Evolutionary conservation across 495 filamentous ascomycete species (phyloP).

Genomic region (Aspergillus leporis): DNA sequence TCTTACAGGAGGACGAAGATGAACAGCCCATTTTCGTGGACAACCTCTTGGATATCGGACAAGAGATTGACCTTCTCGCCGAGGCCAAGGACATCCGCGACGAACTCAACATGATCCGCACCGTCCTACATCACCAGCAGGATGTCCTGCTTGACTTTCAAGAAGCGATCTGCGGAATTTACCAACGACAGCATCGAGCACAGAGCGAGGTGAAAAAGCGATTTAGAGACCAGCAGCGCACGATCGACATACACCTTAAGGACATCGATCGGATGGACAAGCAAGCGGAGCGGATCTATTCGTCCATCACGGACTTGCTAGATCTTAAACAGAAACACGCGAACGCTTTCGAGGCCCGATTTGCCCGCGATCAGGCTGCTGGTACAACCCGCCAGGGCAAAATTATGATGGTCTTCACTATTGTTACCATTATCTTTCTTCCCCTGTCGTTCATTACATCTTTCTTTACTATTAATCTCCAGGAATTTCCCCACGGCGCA

Average conservation of each 20-base stretch:
- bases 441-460: constrained; percentile 67
- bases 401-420: constrained; percentile 74
- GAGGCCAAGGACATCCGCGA: constrained; percentile 74
- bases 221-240: constrained; percentile 59
- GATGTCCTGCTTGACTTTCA: constrained; percentile 56
- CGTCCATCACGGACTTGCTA: constrained; percentile 61
- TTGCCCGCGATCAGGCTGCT: constrained; percentile 65
- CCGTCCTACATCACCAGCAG: constrained; percentile 60
- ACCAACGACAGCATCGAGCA: constrained; percentile 41
- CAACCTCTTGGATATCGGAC: constrained; percentile 65
- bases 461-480: constrained; percentile 66
- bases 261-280: constrained; percentile 70
- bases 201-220: constrained; percentile 58
- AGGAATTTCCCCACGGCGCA: constrained; percentile 46
- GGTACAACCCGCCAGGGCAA: constrained; percentile 67
- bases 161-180: constrained; percentile 53
- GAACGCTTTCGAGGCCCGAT: constrained; percentile 69
- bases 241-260: constrained; percentile 61
- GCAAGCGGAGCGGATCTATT: constrained; percentile 65
- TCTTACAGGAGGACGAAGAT: constrained; percentile 24
- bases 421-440: constrained; percentile 69
- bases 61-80: constrained; percentile 63
- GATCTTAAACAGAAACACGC: constrained; percentile 68
- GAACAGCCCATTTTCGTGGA: constrained; percentile 58
- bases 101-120: constrained; percentile 70